Evolutionary conservation across 345 rosid species (phyloP), one percentile per base, ranked within the genome.

Genomic region (Populus euphratica): DNA sequence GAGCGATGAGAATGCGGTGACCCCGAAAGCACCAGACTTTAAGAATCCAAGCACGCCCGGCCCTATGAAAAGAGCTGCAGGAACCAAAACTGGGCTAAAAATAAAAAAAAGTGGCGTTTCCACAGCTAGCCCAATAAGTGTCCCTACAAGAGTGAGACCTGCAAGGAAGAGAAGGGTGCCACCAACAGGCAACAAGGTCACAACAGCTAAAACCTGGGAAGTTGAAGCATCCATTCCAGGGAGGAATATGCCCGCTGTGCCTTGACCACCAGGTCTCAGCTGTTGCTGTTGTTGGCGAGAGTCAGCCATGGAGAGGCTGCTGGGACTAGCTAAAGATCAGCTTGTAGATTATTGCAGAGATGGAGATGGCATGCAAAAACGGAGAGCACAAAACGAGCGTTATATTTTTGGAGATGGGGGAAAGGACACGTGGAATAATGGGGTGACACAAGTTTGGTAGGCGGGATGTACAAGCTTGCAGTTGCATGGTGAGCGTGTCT

Each of bases 11-110:
- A 91, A 74, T 4, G 90, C 99, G 0, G 94, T 88, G 36, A 93
- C 84, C 80, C 96, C 97, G 31, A 95, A 82, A 21, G 91, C 91
- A 7, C 93, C 93, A 0, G 99, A 90, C 0, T 88, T 77, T 69
- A 91, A 79, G 76, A 91, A 89, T 11, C 90, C 99, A 1, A 82
- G 47, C 84, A 91, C 84, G 0, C 93, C 89, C 69, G 93, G 68
- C 65, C 86, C 90, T 14, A 93, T 68, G 7, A 72, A 80, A 17
- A 91, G 75, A 17, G 89, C 88, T 0, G 98, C 92, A 1, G 99
- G 94, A 38, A 93, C 92, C 4, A 95, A 78, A 52, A 95, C 86
- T 0, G 93, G 99, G 86, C 98, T 93, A 86, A 86, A 92, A 69
- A 95, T 76, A 56, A 95, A 56, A 50, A 95, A 86, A 47, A 92